Evolutionary conservation across 140 eudicot genomes (phyloP).

Genomic region (Flaveria floridana): DNA sequence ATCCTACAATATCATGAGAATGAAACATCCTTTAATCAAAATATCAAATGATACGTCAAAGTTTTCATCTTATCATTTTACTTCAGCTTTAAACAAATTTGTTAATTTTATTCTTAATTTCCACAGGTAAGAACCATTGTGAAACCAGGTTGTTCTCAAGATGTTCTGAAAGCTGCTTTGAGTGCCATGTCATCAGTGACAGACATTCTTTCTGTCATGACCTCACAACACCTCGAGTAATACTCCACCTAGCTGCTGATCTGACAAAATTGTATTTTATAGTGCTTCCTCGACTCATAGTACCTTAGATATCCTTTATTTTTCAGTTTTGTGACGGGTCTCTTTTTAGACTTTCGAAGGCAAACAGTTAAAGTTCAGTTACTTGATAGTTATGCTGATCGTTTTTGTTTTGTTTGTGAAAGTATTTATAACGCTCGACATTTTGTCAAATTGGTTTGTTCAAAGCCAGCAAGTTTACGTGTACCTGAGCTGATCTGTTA

Average conservation of each 20-base stretch:
- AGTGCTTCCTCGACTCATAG: not conserved
- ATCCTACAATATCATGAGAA: not conserved
- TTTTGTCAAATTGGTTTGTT: not conserved
- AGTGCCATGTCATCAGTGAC: conserved; percentile 81
- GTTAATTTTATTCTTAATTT: not conserved
- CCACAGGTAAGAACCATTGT: conserved; percentile 70
- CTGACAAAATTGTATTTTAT: not conserved
- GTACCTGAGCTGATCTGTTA: not conserved
- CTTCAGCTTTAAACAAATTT: not conserved
- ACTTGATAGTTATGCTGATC: not conserved
- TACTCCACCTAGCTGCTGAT: not conserved
- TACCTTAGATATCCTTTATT: not conserved
- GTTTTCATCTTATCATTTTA: not conserved
- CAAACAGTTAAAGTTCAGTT: conserved; percentile 24
- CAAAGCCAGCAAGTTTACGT: not conserved
- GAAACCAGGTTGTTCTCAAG: conserved; percentile 90
- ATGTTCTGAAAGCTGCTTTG: conserved; percentile 75
- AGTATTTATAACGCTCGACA: not conserved
- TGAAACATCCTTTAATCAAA: not conserved
- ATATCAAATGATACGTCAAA: not conserved
- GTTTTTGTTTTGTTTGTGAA: conserved; percentile 16
- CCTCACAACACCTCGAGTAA: conserved; percentile 42
- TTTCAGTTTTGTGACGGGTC: not conserved
- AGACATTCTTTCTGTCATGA: conserved; percentile 63
- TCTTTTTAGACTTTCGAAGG: conserved; percentile 11